phyloP scores from a whole-genome alignment of 2,329 filamentous ascomycete genomes.

The Camptophora hylomeconis region DNA sequence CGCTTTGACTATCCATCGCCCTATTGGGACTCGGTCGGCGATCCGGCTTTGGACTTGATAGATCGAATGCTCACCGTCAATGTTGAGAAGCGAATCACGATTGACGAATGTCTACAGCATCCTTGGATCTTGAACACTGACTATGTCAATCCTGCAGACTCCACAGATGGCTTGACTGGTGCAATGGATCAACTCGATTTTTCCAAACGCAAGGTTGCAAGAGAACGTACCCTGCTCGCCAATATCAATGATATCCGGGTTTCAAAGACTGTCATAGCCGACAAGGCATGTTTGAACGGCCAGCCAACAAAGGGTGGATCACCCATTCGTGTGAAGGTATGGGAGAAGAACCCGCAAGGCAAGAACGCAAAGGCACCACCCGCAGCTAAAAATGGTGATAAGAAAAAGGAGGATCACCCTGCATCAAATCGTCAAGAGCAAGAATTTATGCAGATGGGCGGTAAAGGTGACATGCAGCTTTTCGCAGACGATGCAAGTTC shows the following conservation, averaged over 20 bases:
- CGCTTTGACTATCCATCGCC: slow-evolving; percentile 90
- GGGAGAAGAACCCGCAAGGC: slow-evolving; percentile 52
- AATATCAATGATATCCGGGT: slow-evolving; percentile 64
- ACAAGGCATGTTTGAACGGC: slow-evolving; percentile 6
- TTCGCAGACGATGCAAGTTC: slow-evolving; percentile 50
- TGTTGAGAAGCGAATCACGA: slow-evolving; percentile 66
- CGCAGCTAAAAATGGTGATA: slow-evolving; percentile 15
- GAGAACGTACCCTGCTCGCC: slow-evolving; percentile 76
- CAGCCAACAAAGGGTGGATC: slow-evolving; percentile 3
- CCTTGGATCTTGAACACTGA: slow-evolving; percentile 53
- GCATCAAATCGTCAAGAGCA: slow-evolving; percentile 52
- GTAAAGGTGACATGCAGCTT: slow-evolving; percentile 68
- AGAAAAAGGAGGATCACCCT: slow-evolving; percentile 49
- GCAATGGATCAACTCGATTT: slow-evolving; percentile 74
- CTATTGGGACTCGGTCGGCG: slow-evolving; percentile 84
- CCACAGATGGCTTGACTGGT: slow-evolving; percentile 84
- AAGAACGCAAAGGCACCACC: slow-evolving; percentile 25
- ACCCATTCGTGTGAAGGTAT: slow-evolving; percentile 53
- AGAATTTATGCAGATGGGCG: slow-evolving; percentile 76
- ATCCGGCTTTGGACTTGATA: slow-evolving; percentile 81
- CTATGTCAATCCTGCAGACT: slow-evolving; percentile 55
- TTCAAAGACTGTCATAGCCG: slow-evolving; percentile 39
- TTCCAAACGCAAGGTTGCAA: slow-evolving; percentile 60
- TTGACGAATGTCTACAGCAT: slow-evolving; percentile 83
- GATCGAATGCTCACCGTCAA: slow-evolving; percentile 90